Percentiles rank a stretch among this genome's conserved stretches.
Evolutionary conservation across 2,329 filamentous ascomycete species (phyloP).

Genomic region (Aspergillus neoniger): DNA sequence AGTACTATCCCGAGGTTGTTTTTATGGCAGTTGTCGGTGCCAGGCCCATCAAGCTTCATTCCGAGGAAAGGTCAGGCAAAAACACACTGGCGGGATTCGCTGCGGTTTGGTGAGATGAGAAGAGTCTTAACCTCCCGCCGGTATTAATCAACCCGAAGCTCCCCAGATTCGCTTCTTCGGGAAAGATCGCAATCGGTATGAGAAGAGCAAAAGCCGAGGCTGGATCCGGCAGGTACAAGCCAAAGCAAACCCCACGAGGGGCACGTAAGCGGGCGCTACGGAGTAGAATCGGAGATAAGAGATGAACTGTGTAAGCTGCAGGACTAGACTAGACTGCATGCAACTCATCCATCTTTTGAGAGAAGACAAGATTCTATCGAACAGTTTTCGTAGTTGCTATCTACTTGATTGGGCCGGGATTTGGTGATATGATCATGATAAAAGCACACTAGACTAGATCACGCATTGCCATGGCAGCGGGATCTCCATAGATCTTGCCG

Average conservation of each 20-base stretch:
- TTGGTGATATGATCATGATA: background rate
- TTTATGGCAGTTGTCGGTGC: no score
- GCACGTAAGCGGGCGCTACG: background rate
- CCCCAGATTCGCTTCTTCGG: background rate
- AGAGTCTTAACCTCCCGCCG: background rate
- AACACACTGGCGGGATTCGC: background rate
- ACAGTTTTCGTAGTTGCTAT: background rate
- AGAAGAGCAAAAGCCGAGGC: background rate
- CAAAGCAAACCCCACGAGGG: background rate
- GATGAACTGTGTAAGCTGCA: background rate
- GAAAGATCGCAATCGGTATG: background rate
- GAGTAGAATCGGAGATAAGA: background rate
- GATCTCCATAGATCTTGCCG: background rate
- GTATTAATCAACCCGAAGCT: slow-evolving; percentile 4
- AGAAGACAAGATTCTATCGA: background rate
- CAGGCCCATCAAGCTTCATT: no score
- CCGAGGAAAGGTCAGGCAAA: no score
- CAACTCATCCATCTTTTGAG: background rate
- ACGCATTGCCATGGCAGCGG: background rate
- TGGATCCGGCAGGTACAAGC: background rate
- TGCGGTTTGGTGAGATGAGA: background rate
- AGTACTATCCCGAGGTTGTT: no score
- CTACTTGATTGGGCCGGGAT: background rate
- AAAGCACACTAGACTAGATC: no score
- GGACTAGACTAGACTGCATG: background rate